Evolutionary conservation across 2,329 filamentous ascomycete genomes (phyloP).

Genomic region (Zasmidium cellare): DNA sequence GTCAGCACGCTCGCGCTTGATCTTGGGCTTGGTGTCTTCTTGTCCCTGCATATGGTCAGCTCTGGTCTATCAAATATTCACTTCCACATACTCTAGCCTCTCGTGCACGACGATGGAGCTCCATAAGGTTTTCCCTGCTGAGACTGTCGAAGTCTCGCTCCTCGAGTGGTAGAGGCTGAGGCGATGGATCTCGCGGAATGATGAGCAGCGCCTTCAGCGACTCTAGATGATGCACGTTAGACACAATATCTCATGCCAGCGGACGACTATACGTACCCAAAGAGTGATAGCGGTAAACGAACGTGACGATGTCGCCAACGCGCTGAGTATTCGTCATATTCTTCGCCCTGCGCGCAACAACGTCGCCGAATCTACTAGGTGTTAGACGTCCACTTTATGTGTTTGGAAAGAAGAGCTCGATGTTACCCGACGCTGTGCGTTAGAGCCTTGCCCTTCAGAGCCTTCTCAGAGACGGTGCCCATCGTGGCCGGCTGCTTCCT

Average conservation of each 20-base stretch:
- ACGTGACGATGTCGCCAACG: not conserved
- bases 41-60: not conserved
- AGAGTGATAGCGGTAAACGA: slow-evolving; percentile 27
- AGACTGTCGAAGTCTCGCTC: slow-evolving; percentile 13
- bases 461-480: slow-evolving; percentile 18
- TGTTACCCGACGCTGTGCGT: slow-evolving; percentile 17
- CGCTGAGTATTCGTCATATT: not conserved
- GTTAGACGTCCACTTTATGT: too few relatives aligned
- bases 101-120: slow-evolving; percentile 5
- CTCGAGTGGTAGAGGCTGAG: slow-evolving; percentile 18
- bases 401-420: too few relatives aligned
- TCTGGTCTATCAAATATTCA: not conserved
- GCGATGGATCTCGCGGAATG: slow-evolving; percentile 24
- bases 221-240: slow-evolving; percentile 3
- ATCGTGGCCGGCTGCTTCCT: not conserved
- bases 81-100: not conserved
- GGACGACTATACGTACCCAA: slow-evolving; percentile 8
- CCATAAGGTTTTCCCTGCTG: slow-evolving; percentile 8
- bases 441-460: slow-evolving; percentile 17
- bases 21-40: not conserved
- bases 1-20: slow-evolving; percentile 21
- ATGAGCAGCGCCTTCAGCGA: slow-evolving; percentile 23
- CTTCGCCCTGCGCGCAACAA: not conserved
- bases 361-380: not conserved
- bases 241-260: not conserved